Evolutionary conservation across 257 asterid genomes (phyloP), one percentile per base, ranked within the genome.

Genomic region (Ajuga chamaepitys): DNA sequence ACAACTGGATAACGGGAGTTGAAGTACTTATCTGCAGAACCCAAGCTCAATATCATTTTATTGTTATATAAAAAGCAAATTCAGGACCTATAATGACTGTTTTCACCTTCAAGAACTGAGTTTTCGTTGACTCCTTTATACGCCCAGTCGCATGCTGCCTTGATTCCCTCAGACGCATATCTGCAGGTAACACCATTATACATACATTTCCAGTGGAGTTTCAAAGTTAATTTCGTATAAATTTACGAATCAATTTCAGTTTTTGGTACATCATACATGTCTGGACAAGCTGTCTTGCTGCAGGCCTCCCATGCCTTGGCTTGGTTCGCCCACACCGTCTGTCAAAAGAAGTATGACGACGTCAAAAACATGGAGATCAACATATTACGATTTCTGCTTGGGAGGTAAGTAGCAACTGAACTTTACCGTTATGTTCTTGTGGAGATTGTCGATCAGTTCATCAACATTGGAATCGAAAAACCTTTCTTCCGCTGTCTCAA

Each of bases 111-210:
- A 21, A 92, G 89, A 28, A 74, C 78, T 1, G 98, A 83, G 57
- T 51, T 85, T 61, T 87, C 81, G 1, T 28, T 61, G 1, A 85
- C 97, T 28, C 87, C 95, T 77, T 85, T 85, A 47, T 92, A 92
- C 13, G 97, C 96, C 92, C 89, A 85, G 18, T 71, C 78, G 48
- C 97, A 92, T 4, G 95, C 98, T 67, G 95, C 97, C 77, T 82
- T 83, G 30, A 88, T 88, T 41, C 95, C 85, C 78, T 92, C 95
- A 34, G 78, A 63, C 30, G 98, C 97, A 75, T 88, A 88, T 74
- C 97, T 88, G 77, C 69, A 71, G 26, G 53, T 26, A 58, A 0
- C 18, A 22, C 21, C 57, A 41, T n/a, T n/a, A 41, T 40, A 41
- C 16, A 38, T 24, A 26, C 64, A 22, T 28, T 11, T 8, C 26